Evolutionary conservation across 2,329 filamentous ascomycete genomes (phyloP).

Genomic region (Nigrograna mackinnonii): DNA sequence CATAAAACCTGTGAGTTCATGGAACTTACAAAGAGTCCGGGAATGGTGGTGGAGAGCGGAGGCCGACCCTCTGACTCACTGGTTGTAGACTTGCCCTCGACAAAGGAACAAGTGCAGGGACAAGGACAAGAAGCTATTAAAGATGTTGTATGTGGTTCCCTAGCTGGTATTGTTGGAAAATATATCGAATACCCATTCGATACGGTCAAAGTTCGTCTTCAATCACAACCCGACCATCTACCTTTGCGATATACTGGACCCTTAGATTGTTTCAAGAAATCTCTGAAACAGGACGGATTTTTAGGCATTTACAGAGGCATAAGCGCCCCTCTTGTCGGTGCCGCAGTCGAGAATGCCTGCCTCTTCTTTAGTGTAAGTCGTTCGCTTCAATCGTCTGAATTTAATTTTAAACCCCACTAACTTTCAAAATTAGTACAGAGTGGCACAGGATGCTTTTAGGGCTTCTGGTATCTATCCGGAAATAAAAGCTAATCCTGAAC

Average conservation of each 20-base stretch:
- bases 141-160: conserved; percentile 86
- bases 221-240: conserved; percentile 87
- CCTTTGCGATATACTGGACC: conserved; percentile 84
- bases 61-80: conserved; percentile 20
- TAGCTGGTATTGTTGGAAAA: conserved; percentile 89
- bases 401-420: no score
- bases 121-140: conserved; percentile 73
- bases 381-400: neutral
- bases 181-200: conserved; percentile 99
- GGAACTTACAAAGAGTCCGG: conserved; percentile 34
- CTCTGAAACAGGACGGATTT: conserved; percentile 77
- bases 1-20: conserved; percentile 17
- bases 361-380: conserved; percentile 77
- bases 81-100: conserved; percentile 20
- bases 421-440: conserved; percentile 47
- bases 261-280: conserved; percentile 90
- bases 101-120: conserved; percentile 20
- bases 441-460: conserved; percentile 63
- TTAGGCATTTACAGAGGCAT: conserved; percentile 88
- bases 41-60: conserved; percentile 34
- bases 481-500: conserved; percentile 40
- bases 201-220: conserved; percentile 94
- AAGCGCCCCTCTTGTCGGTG: conserved; percentile 85
- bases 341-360: conserved; percentile 88
- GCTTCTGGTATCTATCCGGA: conserved; percentile 60